Base-by-base conservation (phyloP, 345 rosid species). In the Gossypioides kirkii region DNA sequence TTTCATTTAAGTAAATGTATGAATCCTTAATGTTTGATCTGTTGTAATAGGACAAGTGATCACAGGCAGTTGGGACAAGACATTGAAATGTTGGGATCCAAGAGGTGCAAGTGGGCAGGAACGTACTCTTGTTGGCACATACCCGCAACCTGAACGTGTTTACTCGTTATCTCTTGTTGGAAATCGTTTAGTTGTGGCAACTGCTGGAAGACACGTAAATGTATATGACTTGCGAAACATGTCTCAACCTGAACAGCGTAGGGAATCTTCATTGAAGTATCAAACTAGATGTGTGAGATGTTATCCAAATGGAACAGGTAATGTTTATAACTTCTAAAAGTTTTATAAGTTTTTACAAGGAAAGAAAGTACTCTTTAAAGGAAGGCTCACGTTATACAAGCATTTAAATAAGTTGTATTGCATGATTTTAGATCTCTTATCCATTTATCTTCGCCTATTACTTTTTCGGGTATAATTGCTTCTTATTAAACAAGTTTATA, bases 291-390 rank as follows among this genome's bases (percentile, higher is more conserved):
- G 97, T 72, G 98, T 94, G 52, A 90, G 98, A 18, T 87, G 96
- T 75, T 92, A 92, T 76, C 98, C 98, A 76, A 94, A 90, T 82
- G 98, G 98, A 77, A 92, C 98, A 74, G 96, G 98, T 94, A 78
- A 69, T 56, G 20, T 14, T 14, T 52, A 12, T 22, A 12, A 32
- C 32, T 17, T 63, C 16, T 6, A 16, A 43, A 46, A 13, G 20
- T 66, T 23, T 49, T 8, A 22, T 32, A 45, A 71, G 11, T 45
- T 65, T 22, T 43, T 17, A 47, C 49, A 49, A 43, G 72, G 53
- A 14, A 22, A 66, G 54, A 45, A 22, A 61, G 18, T 38, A 36
- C 6, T 36, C 23, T 62, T 36, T 1, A 36, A 62, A 36, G 8
- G 25, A 17, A 11, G 10, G 70, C 70, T 65, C 23, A 43, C 16